phyloP scores from a whole-genome alignment of 2,329 filamentous ascomycete genomes.

The Stromatinia cepivora region DNA sequence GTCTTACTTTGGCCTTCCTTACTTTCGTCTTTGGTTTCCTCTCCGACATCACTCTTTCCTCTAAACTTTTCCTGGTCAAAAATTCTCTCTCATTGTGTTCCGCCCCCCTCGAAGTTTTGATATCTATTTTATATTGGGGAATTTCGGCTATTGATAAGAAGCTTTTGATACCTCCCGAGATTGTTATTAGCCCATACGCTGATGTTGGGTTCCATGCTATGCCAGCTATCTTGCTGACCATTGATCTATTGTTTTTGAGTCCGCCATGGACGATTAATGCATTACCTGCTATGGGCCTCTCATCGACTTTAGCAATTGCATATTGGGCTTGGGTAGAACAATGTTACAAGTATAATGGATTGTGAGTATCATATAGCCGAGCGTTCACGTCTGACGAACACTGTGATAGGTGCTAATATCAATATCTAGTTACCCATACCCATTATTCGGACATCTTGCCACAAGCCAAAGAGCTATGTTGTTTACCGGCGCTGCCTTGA shows the following conservation, averaged over 20 bases:
- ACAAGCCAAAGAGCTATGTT: constrained; percentile 66
- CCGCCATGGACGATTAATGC: constrained; percentile 69
- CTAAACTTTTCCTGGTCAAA: constrained; percentile 62
- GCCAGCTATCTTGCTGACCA: constrained; percentile 62
- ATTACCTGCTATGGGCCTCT: constrained; percentile 59
- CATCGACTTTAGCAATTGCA: constrained; percentile 58
- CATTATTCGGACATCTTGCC: constrained; percentile 70
- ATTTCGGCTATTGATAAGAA: constrained; percentile 56
- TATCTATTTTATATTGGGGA: constrained; percentile 73
- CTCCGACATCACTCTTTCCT: constrained; percentile 62
- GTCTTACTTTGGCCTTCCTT: constrained; percentile 58
- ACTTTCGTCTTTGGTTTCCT: constrained; percentile 63
- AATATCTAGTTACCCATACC: constrained; percentile 75
- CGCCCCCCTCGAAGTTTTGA: constrained; percentile 69
- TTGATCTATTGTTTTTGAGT: constrained; percentile 68
- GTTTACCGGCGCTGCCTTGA: constrained; percentile 66
- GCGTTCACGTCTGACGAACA: neutral
- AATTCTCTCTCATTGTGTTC: constrained; percentile 66
- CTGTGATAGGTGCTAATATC: constrained; percentile 19
- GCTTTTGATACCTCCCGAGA: constrained; percentile 55
- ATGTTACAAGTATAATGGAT: constrained; percentile 67
- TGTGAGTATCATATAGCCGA: constrained; percentile 46
- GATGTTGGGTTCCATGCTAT: constrained; percentile 68
- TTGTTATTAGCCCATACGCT: constrained; percentile 54
- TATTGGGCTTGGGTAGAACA: constrained; percentile 80